Percentiles rank a stretch among this genome's conserved stretches.
phyloP scores from a whole-genome alignment of 306 rosid genomes.

The Dalbergia oliveri region DNA sequence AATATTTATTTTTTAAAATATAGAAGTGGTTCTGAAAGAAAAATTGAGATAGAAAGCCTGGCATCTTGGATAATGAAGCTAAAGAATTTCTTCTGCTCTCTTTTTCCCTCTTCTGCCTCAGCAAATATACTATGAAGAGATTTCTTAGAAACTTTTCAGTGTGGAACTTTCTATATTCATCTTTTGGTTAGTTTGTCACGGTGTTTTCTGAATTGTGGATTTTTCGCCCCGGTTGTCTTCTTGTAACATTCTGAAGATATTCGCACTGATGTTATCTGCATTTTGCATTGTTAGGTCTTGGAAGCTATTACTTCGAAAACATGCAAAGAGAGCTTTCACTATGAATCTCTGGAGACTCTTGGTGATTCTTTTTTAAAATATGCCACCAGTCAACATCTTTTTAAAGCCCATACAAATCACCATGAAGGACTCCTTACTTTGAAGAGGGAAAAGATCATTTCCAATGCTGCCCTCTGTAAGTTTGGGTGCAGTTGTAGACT shows the following conservation, averaged over 20 bases:
- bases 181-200: slow-evolving; percentile 19
- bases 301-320: slow-evolving; percentile 84
- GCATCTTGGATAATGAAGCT: slow-evolving; percentile 11
- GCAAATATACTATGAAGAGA: background rate
- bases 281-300: slow-evolving; percentile 65
- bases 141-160: slow-evolving; percentile 25
- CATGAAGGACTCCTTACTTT: slow-evolving; percentile 83
- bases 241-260: slow-evolving; percentile 10
- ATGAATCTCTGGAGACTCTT: slow-evolving; percentile 88
- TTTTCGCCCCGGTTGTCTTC: background rate
- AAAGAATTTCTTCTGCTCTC: background rate
- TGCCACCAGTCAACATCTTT: slow-evolving; percentile 77
- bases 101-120: background rate
- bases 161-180: background rate
- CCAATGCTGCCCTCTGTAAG: slow-evolving; percentile 73
- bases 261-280: slow-evolving; percentile 26
- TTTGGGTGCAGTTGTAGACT: slow-evolving; percentile 65
- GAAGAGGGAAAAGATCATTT: slow-evolving; percentile 71
- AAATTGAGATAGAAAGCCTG: slow-evolving; percentile 1
- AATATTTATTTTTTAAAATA: background rate
- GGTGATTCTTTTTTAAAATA: slow-evolving; percentile 96
- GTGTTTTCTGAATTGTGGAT: slow-evolving; percentile 2
- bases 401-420: slow-evolving; percentile 55
- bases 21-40: slow-evolving; percentile 13
- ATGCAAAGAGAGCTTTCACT: slow-evolving; percentile 78